Conservation (phyloP, 495 filamentous ascomycete genomes). For the Hyaloscypha hepaticicola region DNA sequence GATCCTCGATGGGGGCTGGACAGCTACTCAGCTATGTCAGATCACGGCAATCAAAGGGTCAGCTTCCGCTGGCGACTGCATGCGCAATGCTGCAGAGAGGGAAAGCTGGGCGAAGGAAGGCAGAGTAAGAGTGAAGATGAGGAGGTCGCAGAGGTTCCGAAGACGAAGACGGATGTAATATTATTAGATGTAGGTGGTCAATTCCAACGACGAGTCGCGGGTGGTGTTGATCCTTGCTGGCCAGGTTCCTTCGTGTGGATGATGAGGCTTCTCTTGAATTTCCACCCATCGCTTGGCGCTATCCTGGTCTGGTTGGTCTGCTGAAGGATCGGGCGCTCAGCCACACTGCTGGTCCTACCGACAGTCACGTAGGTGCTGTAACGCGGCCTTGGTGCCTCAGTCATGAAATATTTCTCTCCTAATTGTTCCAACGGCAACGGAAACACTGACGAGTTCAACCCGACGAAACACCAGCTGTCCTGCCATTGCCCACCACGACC, state of each 20-base stretch:
- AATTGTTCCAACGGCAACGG: not conserved
- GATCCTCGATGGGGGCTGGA: constrained; percentile 1
- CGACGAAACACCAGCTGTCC: constrained; percentile 23
- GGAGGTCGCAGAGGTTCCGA: not conserved
- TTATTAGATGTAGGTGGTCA: not conserved
- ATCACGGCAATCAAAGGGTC: not conserved
- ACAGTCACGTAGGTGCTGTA: not conserved
- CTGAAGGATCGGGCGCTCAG: not conserved
- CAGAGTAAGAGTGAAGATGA: not conserved
- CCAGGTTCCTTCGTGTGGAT: not conserved
- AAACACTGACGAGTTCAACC: not conserved
- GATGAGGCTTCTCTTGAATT: not conserved
- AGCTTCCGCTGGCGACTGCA: not conserved
- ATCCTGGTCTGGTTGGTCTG: not conserved
- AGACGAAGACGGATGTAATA: not conserved
- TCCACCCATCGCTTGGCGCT: not conserved
- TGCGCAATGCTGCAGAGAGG: not conserved
- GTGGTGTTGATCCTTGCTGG: not conserved
- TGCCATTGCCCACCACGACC: not conserved
- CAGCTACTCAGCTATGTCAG: not conserved
- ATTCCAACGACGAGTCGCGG: not conserved
- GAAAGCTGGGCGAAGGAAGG: not conserved
- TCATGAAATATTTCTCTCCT: not conserved
- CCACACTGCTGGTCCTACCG: no score
- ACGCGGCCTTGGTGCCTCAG: not conserved